phyloP scores from a whole-genome alignment of 768 basidiomycete species.

The Trametes meyenii region DNA sequence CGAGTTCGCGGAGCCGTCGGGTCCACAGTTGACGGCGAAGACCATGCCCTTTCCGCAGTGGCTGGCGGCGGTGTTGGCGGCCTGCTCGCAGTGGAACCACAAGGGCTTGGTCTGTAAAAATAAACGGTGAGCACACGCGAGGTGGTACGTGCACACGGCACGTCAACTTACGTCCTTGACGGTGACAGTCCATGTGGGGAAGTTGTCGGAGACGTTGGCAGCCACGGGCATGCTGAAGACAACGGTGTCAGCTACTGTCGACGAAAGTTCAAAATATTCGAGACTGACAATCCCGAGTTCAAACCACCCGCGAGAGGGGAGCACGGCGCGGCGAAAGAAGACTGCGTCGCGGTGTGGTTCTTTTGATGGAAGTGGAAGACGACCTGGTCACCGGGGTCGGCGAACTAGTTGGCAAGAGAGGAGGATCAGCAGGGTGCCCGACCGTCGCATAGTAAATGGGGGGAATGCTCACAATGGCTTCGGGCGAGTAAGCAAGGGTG shows the following conservation, averaged over 20 bases:
- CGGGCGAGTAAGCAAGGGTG: slow-evolving; percentile 47
- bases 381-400: slow-evolving; percentile 58
- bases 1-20: slow-evolving; percentile 56
- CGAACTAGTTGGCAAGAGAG: slow-evolving; percentile 37
- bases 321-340: slow-evolving; percentile 50
- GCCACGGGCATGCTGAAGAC: slow-evolving; percentile 50
- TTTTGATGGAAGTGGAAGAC: slow-evolving; percentile 62
- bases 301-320: slow-evolving; percentile 53
- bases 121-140: slow-evolving; percentile 1
- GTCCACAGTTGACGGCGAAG: slow-evolving; percentile 64
- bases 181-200: slow-evolving; percentile 52
- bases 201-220: slow-evolving; percentile 49
- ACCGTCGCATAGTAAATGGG: background rate
- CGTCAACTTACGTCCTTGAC: slow-evolving; percentile 39
- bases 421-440: background rate
- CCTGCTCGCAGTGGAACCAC: slow-evolving; percentile 64
- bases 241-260: background rate
- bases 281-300: slow-evolving; percentile 61
- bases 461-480: slow-evolving; percentile 54
- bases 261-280: too few relatives aligned
- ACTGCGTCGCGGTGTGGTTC: slow-evolving; percentile 45
- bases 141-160: background rate
- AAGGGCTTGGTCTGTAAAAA: slow-evolving; percentile 50
- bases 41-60: slow-evolving; percentile 72
- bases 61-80: slow-evolving; percentile 47